Base-by-base conservation (phyloP, 1,284 basidiomycete genomes). In the Flammula alnicola region DNA sequence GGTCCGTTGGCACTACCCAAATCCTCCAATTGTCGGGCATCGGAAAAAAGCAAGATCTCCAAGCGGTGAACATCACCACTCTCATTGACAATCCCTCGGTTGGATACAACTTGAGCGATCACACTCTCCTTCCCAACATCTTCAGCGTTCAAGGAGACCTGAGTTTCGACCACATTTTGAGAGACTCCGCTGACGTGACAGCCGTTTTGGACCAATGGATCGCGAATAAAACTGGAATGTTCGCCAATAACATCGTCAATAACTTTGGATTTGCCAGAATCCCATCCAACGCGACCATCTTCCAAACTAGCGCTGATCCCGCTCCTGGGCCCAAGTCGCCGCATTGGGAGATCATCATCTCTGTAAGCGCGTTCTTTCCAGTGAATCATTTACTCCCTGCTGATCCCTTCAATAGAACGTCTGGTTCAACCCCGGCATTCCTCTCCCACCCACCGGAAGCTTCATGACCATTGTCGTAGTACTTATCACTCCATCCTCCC, bases 11-110 rank as follows among this genome's bases (percentile, higher is more conserved):
- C 7, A 65, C 65, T 1, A 60, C 67, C 2, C 58, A 60, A 5
- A 57, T 70, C 14, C 59, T 70, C 1, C 49, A 63, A 26, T 57
- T 65, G n/a, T 69, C 67, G 3, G 68, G 68, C 7, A 61, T 70
- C 17, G 67, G 68, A 11, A 55, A 63, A 29, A 42, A 49, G 22
- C 40, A 46, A 3, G 56, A 59, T 9, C 61, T 69, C 3, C 25
- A 29, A 2, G 20, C 23, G 2, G 41, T 61, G 6, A 58, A 58
- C 5, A 66, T 70, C 25, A 29, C 37, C 1, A 17, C 59, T 0
- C 29, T 61, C 16, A 38, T 68, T 20, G 51, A 67, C 45, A 58
- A 61, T 19, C 63, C 66, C 5, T 55, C 54, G 17, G 67, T 69
- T 19, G 67, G 69, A 4, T 56, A 60, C 39, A 70, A 69, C 38